A percentile compares a stretch with the other conserved stretches of the same genome.
Evolutionary conservation across 805 yeast genomes (phyloP).

Genomic region (Wickerhamiella musiphila): DNA sequence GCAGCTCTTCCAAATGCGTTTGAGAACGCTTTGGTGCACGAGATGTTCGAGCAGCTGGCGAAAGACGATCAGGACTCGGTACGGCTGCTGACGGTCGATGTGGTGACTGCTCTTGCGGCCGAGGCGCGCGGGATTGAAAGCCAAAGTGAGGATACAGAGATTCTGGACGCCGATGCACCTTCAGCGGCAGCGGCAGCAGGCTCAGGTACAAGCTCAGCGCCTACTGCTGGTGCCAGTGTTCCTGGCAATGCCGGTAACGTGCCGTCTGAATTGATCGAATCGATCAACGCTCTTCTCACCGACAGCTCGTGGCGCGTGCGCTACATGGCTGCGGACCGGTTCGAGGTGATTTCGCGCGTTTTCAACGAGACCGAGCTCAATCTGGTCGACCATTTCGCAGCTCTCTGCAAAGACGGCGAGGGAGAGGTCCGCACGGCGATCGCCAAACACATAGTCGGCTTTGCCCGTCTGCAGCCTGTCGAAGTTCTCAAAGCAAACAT

Average conservation of each 20-base stretch:
- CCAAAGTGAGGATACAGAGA: slow-evolving; percentile 5
- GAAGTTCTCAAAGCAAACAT: slow-evolving; percentile 47
- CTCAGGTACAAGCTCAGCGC: too few relatives aligned
- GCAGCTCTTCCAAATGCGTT: slow-evolving; percentile 27
- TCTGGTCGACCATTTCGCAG: slow-evolving; percentile 53
- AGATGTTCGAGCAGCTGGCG: slow-evolving; percentile 63
- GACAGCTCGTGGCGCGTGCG: slow-evolving; percentile 98
- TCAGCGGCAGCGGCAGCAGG: slow-evolving; percentile 3
- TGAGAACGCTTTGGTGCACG: slow-evolving; percentile 44
- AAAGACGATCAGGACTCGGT: slow-evolving; percentile 91
- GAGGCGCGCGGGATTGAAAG: slow-evolving; percentile 15
- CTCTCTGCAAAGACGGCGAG: slow-evolving; percentile 77
- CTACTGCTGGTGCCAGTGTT: too few relatives aligned
- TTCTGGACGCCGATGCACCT: neutral
- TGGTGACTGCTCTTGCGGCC: slow-evolving; percentile 58
- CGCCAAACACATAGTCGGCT: slow-evolving; percentile 69
- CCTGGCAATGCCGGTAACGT: slow-evolving; percentile 11
- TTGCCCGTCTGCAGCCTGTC: slow-evolving; percentile 18
- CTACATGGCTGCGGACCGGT: slow-evolving; percentile 93
- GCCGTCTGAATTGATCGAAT: slow-evolving; percentile 17
- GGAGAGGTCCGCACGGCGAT: slow-evolving; percentile 94
- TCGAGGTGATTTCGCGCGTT: slow-evolving; percentile 51
- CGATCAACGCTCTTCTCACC: slow-evolving; percentile 52
- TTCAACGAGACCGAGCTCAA: slow-evolving; percentile 42
- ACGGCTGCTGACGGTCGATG: slow-evolving; percentile 74